phyloP scores from a whole-genome alignment of 495 filamentous ascomycete genomes.

The Penicillium steckii region DNA sequence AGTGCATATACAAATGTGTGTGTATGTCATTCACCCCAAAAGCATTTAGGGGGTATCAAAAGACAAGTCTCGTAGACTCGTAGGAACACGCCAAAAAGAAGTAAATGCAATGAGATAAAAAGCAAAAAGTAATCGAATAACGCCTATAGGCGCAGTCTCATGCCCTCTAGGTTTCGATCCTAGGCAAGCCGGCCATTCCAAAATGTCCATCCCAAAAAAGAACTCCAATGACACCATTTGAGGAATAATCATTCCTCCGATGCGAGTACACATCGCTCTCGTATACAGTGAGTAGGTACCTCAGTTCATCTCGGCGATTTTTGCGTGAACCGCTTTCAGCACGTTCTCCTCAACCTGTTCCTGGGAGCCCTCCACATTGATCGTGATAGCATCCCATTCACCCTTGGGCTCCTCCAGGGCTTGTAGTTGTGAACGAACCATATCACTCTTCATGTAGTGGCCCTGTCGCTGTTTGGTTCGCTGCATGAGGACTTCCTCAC shows the following conservation, averaged over 20 bases:
- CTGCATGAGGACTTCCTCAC: slow-evolving; percentile 68
- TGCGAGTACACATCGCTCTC: slow-evolving; percentile 3
- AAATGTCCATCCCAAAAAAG: neutral
- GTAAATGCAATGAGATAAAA: slow-evolving; percentile 5
- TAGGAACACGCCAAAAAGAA: slow-evolving; percentile 7
- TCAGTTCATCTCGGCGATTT: slow-evolving; percentile 35
- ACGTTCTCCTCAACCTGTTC: slow-evolving; percentile 68
- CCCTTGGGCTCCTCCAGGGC: slow-evolving; percentile 78
- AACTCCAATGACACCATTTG: slow-evolving; percentile 3
- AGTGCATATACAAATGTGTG: neutral
- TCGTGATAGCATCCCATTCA: slow-evolving; percentile 80
- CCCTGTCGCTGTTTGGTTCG: slow-evolving; percentile 71
- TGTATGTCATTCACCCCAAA: neutral
- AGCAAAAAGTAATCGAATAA: neutral
- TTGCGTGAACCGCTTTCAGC: slow-evolving; percentile 49
- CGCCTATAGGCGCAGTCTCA: neutral
- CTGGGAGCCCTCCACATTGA: slow-evolving; percentile 70
- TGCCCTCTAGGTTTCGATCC: neutral
- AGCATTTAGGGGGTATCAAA: slow-evolving; percentile 12
- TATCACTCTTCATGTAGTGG: slow-evolving; percentile 96
- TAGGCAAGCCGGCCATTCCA: neutral
- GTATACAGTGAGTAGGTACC: neutral
- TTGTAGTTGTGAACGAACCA: slow-evolving; percentile 93
- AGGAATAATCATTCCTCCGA: neutral
- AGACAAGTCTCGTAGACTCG: slow-evolving; percentile 1